Conservation (phyloP, 306 rosid species). For the Quercus parvula region DNA sequence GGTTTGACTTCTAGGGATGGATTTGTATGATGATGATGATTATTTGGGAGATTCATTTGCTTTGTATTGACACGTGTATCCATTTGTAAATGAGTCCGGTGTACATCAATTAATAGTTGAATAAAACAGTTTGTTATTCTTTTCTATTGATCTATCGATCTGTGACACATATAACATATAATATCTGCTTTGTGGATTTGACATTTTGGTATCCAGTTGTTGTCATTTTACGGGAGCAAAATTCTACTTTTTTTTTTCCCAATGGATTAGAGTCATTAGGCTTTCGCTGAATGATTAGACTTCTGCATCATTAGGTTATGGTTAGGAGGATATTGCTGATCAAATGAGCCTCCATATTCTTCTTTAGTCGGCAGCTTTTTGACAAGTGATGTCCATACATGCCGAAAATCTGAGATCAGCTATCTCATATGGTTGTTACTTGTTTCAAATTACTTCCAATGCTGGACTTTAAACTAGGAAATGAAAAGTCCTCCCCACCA, state of each 20-base stretch:
- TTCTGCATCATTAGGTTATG: too few species aligned
- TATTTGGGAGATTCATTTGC: constrained; percentile 54
- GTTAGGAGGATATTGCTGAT: constrained; percentile 3
- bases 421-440: too few species aligned
- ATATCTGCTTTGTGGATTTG: neutral
- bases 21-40: constrained; percentile 20
- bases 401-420: neutral
- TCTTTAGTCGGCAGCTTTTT: neutral
- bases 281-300: too few species aligned
- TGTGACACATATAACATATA: neutral
- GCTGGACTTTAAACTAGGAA: too few species aligned
- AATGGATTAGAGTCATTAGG: too few species aligned
- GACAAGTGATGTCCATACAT: constrained; percentile 11
- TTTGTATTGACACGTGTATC: constrained; percentile 41
- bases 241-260: too few species aligned
- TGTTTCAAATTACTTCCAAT: too few species aligned
- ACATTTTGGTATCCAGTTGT: too few species aligned
- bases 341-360: neutral
- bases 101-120: constrained; percentile 56
- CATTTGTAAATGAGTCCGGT: constrained; percentile 60
- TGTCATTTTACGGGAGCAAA: too few species aligned
- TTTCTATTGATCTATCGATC: constrained; percentile 9
- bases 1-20: constrained; percentile 12
- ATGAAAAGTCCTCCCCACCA: too few species aligned
- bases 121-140: constrained; percentile 67